Base-by-base conservation (phyloP, 2,329 filamentous ascomycete species). In the Aureobasidium musti region DNA sequence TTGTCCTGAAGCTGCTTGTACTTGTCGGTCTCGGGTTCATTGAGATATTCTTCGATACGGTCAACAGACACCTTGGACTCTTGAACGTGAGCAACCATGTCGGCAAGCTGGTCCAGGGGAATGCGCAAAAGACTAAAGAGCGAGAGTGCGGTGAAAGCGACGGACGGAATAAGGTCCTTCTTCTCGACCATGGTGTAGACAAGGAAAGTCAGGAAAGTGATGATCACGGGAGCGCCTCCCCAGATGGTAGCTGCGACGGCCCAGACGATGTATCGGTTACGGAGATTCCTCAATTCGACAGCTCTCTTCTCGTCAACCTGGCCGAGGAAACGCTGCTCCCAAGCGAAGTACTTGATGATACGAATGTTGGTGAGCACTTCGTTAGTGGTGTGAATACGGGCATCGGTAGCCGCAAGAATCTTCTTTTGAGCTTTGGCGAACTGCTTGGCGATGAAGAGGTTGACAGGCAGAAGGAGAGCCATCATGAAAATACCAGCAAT, bases 291-390 rank as follows among this genome's bases (percentile, higher is more conserved):
- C 61, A 99, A 83, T 77, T 99, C 95, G 3, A 82, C 82, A 50
- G 83, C 83, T 69, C 95, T 88, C 80, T 97, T 97, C 76, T 97
- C 94, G 68, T 96, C 90, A 39, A 99, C 92, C 65, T 91, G 87
- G 26, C 87, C 86, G 67, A 91, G 87, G 76, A 97, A 99, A 2
- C 94, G 90, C 72, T 92, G 88, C 77, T 99, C 95, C 95, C 95
- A 99, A 0, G 95, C 94, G 76, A 99, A 99, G 78, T 95, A 99
- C 76, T 99, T 99, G 85, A 99, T 98, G 76, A 99, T 97, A 61
- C 95, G 88, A 71, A 99, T 98, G 73, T 98, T 99, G 75, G 96
- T 93, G 33, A 99, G 82, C 8, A 98, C 91, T 78, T 99, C 95
- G 76, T 99, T 99, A 5, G 95, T 99, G 5, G 92, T 90, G 75